phyloP scores from a whole-genome alignment of 1,284 basidiomycete genomes.

The Tilletia caries region DNA sequence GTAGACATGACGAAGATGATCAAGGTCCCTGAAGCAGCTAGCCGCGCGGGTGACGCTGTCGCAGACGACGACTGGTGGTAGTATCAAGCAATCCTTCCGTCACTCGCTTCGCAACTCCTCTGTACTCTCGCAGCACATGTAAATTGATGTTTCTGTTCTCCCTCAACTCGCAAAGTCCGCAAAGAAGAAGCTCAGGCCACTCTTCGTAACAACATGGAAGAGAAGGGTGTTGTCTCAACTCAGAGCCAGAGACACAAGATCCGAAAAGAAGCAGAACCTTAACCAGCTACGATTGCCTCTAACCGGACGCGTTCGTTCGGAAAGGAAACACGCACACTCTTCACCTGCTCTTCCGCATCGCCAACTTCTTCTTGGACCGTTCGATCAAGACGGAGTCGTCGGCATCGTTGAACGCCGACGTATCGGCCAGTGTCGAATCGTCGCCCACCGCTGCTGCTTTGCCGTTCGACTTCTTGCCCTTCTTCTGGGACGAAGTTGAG shows the following conservation, averaged over 20 bases:
- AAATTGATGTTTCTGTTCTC: too few relatives aligned
- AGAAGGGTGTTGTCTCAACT: too few relatives aligned
- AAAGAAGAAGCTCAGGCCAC: too few relatives aligned
- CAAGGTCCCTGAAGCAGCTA: background rate
- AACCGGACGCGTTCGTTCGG: too few relatives aligned
- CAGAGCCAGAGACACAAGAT: too few relatives aligned
- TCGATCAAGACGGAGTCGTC: conserved; percentile 55
- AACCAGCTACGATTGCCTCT: too few relatives aligned
- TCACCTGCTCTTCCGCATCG: conserved; percentile 6
- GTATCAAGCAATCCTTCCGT: background rate
- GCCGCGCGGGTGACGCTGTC: background rate
- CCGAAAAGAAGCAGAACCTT: too few relatives aligned
- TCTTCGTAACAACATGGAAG: too few relatives aligned
- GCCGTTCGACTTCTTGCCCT: background rate
- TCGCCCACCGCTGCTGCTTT: conserved; percentile 29
- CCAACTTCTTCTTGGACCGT: conserved; percentile 20
- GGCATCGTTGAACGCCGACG: conserved; percentile 53
- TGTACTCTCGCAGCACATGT: background rate
- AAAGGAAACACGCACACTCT: too few relatives aligned
- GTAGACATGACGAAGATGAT: conserved; percentile 11
- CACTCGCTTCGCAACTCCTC: background rate
- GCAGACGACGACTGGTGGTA: conserved; percentile 9
- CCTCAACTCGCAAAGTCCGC: too few relatives aligned
- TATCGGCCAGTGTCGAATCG: conserved; percentile 31
- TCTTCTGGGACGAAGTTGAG: background rate